Evolutionary conservation across 345 rosid genomes (phyloP).

Genomic region (Abelmoschus esculentus): DNA sequence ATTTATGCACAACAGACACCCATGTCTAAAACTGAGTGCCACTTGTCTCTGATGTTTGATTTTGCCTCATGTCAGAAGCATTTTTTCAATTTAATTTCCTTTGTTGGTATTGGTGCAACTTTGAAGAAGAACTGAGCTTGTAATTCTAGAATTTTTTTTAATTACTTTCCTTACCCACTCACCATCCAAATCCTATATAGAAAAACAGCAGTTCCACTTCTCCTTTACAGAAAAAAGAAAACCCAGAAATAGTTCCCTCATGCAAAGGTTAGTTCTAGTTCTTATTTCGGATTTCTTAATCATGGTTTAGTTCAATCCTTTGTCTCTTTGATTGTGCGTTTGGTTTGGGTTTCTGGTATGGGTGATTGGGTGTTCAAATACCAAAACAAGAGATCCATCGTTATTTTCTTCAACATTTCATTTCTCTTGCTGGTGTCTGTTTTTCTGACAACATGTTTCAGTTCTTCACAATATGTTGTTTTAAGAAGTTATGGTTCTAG

Average conservation of each 20-base stretch:
- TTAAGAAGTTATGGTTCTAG: conserved; percentile 7
- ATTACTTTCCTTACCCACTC: background rate
- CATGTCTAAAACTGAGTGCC: background rate
- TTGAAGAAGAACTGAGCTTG: background rate
- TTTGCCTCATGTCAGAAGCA: too few species aligned
- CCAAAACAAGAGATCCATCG: conserved; percentile 18
- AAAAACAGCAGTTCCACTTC: background rate
- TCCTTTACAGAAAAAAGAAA: too few species aligned
- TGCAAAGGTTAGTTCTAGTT: background rate
- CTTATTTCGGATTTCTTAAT: background rate
- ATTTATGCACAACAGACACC: background rate
- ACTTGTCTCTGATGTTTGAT: background rate
- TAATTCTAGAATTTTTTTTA: background rate
- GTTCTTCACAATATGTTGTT: conserved; percentile 16
- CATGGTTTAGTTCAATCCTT: background rate
- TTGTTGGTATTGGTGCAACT: background rate
- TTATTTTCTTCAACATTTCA: conserved; percentile 37
- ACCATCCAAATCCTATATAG: background rate
- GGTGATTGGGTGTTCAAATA: conserved; percentile 10
- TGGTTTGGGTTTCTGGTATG: conserved; percentile 19
- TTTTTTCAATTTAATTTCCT: background rate
- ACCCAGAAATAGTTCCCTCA: background rate
- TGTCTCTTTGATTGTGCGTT: background rate
- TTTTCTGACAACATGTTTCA: conserved; percentile 18
- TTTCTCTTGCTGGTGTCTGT: conserved; percentile 29